These are phyloP conservation scores for Amanita muscaria DNA, from an alignment of 768 basidiomycete species.

Conservation along the genomic window DNA sequence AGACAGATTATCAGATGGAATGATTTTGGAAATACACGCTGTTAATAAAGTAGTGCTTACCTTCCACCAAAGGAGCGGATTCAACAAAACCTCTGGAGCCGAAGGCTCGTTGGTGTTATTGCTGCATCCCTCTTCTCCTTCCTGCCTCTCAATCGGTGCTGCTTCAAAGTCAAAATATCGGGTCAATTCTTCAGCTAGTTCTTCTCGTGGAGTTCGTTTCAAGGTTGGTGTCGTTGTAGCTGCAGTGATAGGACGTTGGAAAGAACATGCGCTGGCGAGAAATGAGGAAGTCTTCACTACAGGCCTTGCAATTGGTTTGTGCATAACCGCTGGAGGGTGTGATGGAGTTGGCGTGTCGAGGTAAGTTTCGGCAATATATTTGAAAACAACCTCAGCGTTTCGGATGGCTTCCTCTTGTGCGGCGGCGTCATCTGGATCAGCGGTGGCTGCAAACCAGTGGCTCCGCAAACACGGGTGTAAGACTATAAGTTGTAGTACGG, in stretches of 20 bases:
- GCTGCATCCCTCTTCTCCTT: slow-evolving; percentile 4
- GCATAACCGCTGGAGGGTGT: neutral
- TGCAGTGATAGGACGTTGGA: slow-evolving; percentile 1
- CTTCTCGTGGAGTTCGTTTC: neutral
- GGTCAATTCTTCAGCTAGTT: slow-evolving; percentile 13
- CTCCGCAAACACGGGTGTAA: slow-evolving; percentile 19
- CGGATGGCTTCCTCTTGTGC: neutral
- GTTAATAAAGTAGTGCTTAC: slow-evolving; percentile 12
- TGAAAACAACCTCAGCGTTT: neutral
- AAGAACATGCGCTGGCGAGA: slow-evolving; percentile 8
- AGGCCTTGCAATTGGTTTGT: neutral
- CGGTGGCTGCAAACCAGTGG: slow-evolving; percentile 15
- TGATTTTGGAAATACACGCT: too few species aligned
- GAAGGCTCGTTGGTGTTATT: neutral
- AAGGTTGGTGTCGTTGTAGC: neutral
- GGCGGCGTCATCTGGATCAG: neutral
- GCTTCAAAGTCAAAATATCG: slow-evolving; percentile 14
- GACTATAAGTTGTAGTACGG: slow-evolving; percentile 14
- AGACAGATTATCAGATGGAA: neutral
- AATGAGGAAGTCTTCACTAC: too few species aligned
- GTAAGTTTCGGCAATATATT: slow-evolving; percentile 4
- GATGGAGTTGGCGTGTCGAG: neutral
- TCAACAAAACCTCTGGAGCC: slow-evolving; percentile 4
- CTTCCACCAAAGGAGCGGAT: slow-evolving; percentile 24
- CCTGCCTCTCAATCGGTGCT: neutral